Percentiles rank a stretch among this genome's conserved stretches.
Evolutionary conservation across 306 rosid genomes (phyloP).

Genomic region (Prunus davidiana): DNA sequence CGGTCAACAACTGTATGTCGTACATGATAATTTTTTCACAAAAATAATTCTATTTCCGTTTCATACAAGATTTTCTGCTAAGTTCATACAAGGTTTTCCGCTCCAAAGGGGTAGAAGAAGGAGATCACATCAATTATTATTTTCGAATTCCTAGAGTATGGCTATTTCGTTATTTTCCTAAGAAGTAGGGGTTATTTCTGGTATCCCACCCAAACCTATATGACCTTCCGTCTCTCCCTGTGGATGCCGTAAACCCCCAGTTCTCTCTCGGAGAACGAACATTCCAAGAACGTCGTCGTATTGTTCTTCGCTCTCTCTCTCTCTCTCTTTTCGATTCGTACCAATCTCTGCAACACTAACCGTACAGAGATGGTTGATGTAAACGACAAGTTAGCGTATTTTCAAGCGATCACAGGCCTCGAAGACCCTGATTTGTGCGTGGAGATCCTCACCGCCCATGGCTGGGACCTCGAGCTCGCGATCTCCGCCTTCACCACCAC

Average conservation of each 20-base stretch:
- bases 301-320: background rate
- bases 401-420: constrained; percentile 89
- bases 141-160: background rate
- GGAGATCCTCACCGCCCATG: constrained; percentile 81
- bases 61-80: too few species aligned
- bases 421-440: constrained; percentile 85
- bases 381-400: constrained; percentile 70
- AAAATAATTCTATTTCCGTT: too few species aligned
- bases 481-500: constrained; percentile 69
- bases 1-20: too few species aligned
- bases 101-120: background rate
- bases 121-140: background rate
- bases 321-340: background rate
- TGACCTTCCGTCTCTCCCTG: background rate
- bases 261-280: background rate
- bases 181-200: background rate
- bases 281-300: background rate
- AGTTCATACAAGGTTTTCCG: too few species aligned
- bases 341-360: background rate
- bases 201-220: background rate
- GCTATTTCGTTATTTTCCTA: background rate
- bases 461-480: constrained; percentile 97
- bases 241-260: background rate
- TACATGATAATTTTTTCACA: too few species aligned
- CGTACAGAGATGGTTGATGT: constrained; percentile 60